Evolutionary conservation across 164 flowering plant species (phyloP).

Genomic region (Malania oleifera): DNA sequence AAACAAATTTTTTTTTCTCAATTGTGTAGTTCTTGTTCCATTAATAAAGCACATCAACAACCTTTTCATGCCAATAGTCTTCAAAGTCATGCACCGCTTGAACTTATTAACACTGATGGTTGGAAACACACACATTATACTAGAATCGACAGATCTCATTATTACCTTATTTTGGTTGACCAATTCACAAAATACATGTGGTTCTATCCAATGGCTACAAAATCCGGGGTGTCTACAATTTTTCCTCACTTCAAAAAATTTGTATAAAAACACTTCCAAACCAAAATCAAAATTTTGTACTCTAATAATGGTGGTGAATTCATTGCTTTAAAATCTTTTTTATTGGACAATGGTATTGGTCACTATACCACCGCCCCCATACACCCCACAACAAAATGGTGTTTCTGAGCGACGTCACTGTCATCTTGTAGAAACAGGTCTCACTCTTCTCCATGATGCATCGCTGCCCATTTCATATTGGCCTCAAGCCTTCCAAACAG

Average conservation of each 20-base stretch:
- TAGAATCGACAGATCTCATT: background rate
- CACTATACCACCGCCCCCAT: background rate
- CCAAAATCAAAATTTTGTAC: background rate
- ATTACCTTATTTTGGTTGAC: background rate
- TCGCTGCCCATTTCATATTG: background rate
- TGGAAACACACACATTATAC: background rate
- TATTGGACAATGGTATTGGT: background rate
- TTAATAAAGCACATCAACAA: no score
- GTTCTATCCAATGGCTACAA: background rate
- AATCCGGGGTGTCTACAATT: background rate
- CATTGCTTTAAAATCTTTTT: no score
- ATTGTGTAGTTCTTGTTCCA: background rate
- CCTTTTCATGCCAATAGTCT: no score
- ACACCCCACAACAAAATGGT: background rate
- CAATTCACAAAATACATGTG: no score
- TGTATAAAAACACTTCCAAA: background rate
- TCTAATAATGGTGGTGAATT: background rate
- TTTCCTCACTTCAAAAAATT: background rate
- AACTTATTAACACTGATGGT: background rate
- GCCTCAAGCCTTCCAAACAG: background rate
- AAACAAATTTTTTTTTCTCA: background rate
- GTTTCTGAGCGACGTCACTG: background rate
- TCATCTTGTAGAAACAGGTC: background rate
- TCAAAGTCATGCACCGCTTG: no score
- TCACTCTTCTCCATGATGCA: background rate